Evolutionary conservation across 345 rosid genomes (phyloP).

Genomic region (Cardamine occulta): DNA sequence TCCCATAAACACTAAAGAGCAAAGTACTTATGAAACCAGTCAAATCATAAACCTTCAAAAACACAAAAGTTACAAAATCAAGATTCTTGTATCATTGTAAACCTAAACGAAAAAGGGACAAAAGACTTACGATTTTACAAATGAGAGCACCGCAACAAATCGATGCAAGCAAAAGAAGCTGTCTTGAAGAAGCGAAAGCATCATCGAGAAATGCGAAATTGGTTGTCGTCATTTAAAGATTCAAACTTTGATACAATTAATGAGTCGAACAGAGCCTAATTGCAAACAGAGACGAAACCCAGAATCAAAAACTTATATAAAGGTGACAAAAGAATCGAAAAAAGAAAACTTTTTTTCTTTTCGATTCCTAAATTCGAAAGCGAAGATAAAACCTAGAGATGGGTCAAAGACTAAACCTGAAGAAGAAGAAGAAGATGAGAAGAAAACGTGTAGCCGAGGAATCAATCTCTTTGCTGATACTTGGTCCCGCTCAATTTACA

Average conservation of each 20-base stretch:
- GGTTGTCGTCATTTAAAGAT: conserved; percentile 41
- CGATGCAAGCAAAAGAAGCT: conserved; percentile 45
- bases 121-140: conserved; percentile 55
- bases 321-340: conserved; percentile 9
- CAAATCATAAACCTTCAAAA: conserved; percentile 67
- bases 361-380: conserved; percentile 3
- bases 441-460: conserved; percentile 22
- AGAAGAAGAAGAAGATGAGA: conserved; percentile 14
- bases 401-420: conserved; percentile 28
- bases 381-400: conserved; percentile 30
- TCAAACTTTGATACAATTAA: conserved; percentile 7
- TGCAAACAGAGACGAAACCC: conserved; percentile 2
- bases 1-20: conserved; percentile 59
- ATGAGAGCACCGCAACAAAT: conserved; percentile 52
- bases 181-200: conserved; percentile 40
- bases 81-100: neutral
- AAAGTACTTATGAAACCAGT: conserved; percentile 57
- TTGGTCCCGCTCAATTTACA: conserved; percentile 22
- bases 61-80: neutral
- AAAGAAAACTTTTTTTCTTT: neutral
- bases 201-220: conserved; percentile 22
- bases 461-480: neutral
- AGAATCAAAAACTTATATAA: neutral
- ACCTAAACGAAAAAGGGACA: neutral
- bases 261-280: conserved; percentile 25